phyloP scores from a whole-genome alignment of 192 early-diverging fungal genomes.

The Entomortierella beljakovae region DNA sequence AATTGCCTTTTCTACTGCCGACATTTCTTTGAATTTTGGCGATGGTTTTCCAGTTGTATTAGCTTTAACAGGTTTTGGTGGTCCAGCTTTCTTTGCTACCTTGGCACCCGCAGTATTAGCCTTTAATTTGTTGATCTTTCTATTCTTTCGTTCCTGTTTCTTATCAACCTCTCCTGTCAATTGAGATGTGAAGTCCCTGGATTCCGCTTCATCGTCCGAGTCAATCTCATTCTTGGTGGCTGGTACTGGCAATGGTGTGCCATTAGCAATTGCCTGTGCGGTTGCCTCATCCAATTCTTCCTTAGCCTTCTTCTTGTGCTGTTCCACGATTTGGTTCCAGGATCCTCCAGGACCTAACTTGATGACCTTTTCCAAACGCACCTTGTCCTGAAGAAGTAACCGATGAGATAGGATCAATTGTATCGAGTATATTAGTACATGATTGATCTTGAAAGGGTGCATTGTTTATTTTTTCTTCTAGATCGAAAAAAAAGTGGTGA shows the following conservation, averaged over 20 bases:
- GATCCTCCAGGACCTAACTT: slow-evolving; percentile 52
- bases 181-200: slow-evolving; percentile 36
- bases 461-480: no score
- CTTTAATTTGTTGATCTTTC: slow-evolving; percentile 55
- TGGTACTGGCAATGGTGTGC: slow-evolving; percentile 20
- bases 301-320: slow-evolving; percentile 52
- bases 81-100: slow-evolving; percentile 22
- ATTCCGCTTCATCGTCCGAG: slow-evolving; percentile 27
- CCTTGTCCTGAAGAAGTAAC: slow-evolving; percentile 41
- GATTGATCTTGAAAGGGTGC: no score
- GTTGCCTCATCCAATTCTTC: slow-evolving; percentile 44
- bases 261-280: slow-evolving; percentile 39
- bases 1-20: slow-evolving; percentile 45
- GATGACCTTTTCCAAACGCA: slow-evolving; percentile 55
- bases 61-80: background rate
- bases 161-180: slow-evolving; percentile 51
- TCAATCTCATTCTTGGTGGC: slow-evolving; percentile 9
- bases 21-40: slow-evolving; percentile 26
- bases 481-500: no score
- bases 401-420: no score
- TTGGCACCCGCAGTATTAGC: slow-evolving; percentile 47
- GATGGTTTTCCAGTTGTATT: background rate
- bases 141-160: slow-evolving; percentile 57
- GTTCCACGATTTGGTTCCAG: slow-evolving; percentile 51
- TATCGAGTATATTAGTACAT: no score